Conservation (phyloP, 2,329 filamentous ascomycete species). For the Botrytis elliptica region DNA sequence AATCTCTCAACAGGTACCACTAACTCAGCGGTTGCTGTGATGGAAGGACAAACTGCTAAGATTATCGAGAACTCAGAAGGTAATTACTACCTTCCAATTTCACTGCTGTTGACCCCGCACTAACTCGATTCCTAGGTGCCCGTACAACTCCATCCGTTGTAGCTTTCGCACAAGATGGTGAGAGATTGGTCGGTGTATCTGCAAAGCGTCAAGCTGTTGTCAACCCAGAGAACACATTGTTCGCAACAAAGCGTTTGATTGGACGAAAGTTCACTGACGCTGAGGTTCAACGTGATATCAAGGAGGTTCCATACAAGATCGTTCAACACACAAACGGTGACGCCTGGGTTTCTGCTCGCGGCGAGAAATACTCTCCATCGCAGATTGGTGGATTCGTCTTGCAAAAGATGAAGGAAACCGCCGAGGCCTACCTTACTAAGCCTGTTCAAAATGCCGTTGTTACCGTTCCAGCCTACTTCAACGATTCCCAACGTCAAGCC, state of each 20-base stretch:
- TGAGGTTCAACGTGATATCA: conserved; percentile 94
- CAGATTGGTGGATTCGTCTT: conserved; percentile 96
- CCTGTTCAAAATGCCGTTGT: conserved; percentile 93
- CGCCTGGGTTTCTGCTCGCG: conserved; percentile 91
- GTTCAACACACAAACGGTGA: conserved; percentile 95
- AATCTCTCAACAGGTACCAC: conserved; percentile 64
- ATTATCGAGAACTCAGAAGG: conserved; percentile 99
- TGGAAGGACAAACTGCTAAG: conserved; percentile 93
- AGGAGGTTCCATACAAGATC: conserved; percentile 98
- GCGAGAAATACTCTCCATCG: conserved; percentile 95
- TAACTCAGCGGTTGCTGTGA: conserved; percentile 94
- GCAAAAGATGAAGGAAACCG: conserved; percentile 99
- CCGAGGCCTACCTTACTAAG: conserved; percentile 88
- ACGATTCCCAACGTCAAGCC: conserved; percentile 95
- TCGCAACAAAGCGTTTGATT: conserved; percentile 98
- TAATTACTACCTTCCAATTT: conserved; percentile 41
- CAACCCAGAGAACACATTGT: conserved; percentile 97
- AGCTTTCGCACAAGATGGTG: conserved; percentile 91
- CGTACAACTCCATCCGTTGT: conserved; percentile 93
- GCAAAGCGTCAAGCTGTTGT: conserved; percentile 98
- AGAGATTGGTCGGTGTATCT: conserved; percentile 93
- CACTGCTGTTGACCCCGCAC: not conserved
- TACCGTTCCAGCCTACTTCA: conserved; percentile 97
- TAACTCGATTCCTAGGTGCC: conserved; percentile 56
- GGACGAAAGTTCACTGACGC: conserved; percentile 92